Conservation (phyloP, 1,139 yeast genomes). For the Yamadazyma taylorii region DNA sequence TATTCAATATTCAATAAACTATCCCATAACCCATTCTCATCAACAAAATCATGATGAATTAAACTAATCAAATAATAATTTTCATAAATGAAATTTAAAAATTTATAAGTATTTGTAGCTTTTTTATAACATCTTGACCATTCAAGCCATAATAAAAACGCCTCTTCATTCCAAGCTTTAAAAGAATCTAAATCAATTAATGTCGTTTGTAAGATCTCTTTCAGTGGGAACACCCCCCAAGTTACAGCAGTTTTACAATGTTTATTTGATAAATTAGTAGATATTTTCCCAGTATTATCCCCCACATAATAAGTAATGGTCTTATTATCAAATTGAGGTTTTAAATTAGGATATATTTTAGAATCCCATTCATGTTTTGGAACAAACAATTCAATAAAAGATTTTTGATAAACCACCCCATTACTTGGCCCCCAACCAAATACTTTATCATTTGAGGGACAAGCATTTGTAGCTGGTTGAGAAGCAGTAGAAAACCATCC, state of each 20-base stretch:
- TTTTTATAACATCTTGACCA: slow-evolving; percentile 83
- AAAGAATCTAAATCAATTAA: slow-evolving; percentile 86
- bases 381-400: slow-evolving; percentile 80
- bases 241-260: slow-evolving; percentile 72
- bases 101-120: slow-evolving; percentile 51
- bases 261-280: slow-evolving; percentile 54
- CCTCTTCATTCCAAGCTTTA: slow-evolving; percentile 92
- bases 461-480: slow-evolving; percentile 88
- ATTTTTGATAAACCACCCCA: slow-evolving; percentile 90
- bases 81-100: slow-evolving; percentile 60
- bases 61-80: slow-evolving; percentile 77
- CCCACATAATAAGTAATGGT: slow-evolving; percentile 73
- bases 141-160: slow-evolving; percentile 85
- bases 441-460: slow-evolving; percentile 74
- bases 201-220: slow-evolving; percentile 85
- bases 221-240: slow-evolving; percentile 93
- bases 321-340: slow-evolving; percentile 37
- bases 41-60: slow-evolving; percentile 79
- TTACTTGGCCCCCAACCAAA: slow-evolving; percentile 97
- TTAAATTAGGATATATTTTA: slow-evolving; percentile 52
- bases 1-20: slow-evolving; percentile 39
- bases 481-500: slow-evolving; percentile 90
- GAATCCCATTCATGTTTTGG: slow-evolving; percentile 79
- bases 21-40: slow-evolving; percentile 80
- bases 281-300: slow-evolving; percentile 56